phyloP scores from a whole-genome alignment of 1,284 basidiomycete genomes.

The Ustilago loliicola region DNA sequence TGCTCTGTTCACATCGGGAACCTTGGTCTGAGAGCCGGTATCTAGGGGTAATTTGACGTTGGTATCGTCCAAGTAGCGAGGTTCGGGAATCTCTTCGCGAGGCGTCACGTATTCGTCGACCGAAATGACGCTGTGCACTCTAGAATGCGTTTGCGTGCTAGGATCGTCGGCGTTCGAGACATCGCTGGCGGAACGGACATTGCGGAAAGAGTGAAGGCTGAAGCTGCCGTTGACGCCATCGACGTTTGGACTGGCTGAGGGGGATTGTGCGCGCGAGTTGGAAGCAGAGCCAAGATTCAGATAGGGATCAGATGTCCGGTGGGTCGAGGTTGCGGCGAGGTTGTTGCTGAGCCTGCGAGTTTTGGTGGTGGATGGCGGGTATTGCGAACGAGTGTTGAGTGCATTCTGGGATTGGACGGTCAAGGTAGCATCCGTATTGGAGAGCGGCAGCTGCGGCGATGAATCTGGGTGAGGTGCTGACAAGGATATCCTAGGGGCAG shows the following conservation, averaged over 20 bases:
- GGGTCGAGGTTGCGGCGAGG: not conserved
- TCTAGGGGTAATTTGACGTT: not conserved
- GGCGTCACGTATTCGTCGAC: constrained; percentile 51
- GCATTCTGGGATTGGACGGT: constrained; percentile 4
- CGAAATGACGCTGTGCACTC: constrained; percentile 48
- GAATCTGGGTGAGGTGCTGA: constrained; percentile 15
- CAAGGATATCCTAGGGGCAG: constrained; percentile 34
- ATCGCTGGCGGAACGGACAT: constrained; percentile 48
- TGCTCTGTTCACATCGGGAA: constrained; percentile 12
- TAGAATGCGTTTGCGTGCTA: constrained; percentile 20
- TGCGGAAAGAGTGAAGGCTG: constrained; percentile 53
- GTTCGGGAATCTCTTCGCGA: constrained; percentile 46
- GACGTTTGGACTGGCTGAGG: constrained; percentile 21
- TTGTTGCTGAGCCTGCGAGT: constrained; percentile 27
- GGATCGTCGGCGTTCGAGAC: constrained; percentile 29
- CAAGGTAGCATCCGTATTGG: constrained; percentile 1
- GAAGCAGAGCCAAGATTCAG: constrained; percentile 19
- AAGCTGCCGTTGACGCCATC: constrained; percentile 33
- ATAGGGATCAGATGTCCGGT: constrained; percentile 27
- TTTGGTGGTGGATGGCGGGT: constrained; percentile 24
- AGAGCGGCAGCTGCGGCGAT: not conserved
- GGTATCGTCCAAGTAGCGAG: constrained; percentile 22
- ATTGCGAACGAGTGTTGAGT: constrained; percentile 17
- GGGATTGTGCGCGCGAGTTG: constrained; percentile 38
- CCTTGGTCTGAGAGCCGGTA: not conserved